Base-by-base conservation (phyloP, 129 eudicot genomes). In the Flaveria linearis region DNA sequence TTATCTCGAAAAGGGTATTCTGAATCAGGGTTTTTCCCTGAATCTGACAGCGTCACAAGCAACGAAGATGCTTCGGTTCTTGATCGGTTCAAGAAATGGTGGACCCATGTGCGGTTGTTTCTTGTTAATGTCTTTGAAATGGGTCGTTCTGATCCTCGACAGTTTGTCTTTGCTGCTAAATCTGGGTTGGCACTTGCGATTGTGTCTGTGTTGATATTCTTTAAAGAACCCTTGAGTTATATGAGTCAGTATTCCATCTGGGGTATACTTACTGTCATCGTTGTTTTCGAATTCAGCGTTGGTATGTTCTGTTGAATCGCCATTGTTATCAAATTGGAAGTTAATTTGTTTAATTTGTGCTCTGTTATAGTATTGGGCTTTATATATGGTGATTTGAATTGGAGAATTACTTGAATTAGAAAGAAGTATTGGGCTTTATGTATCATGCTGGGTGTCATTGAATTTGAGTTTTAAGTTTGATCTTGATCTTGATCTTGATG, bases 231-330 rank as follows among this genome's bases (percentile, higher is more conserved):
- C 30, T 60, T 86, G 10, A 79, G 30, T 60, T 83, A 79, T 53
- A 83, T 95, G 33, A 81, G 86, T 28, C 81, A 85, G 3, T 76
- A 91, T 76, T 87, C 99, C 26, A 88, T 95, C 64, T 95, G 97
- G 99, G 99, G 89, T 20, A 91, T 95, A 33, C 88, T 95, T 14
- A 95, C 99, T 42, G 99, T 95, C 50, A 96, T 95, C 2, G 96
- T 95, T 2, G 97, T 95, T 13, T 95, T 95, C 17, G 99, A 95
- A 70, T 95, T 91, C 82, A 95, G 97, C 88, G 80, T 91, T 74
- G 97, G 99, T 95, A 79, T 25, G 77, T 28, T 23, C 42, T 56
- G 28, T 55, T 55, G 8, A 3, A 4, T 52, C 17, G 23, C 6
- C 5, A 2, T 43, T 7, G 12, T 43, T 36, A 5, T 36, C 8